A percentile compares a stretch with the other conserved stretches of the same genome.
phyloP scores from a whole-genome alignment of 2,329 filamentous ascomycete genomes.

The Pseudopyricularia cyperi region DNA sequence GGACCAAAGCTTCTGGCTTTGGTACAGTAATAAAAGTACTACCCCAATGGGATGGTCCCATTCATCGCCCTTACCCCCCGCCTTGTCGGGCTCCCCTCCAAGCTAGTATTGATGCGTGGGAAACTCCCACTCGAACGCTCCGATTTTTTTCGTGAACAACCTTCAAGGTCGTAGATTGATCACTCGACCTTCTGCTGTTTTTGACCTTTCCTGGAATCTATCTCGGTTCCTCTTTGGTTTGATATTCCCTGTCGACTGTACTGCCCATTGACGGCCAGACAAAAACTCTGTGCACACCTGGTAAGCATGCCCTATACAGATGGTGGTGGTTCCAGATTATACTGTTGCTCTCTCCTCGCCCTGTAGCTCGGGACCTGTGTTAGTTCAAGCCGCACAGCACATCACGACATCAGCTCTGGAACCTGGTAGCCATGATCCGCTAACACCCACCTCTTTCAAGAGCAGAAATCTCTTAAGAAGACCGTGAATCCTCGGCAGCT shows the following conservation, averaged over 20 bases:
- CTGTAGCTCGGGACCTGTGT: neutral
- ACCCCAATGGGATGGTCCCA: neutral
- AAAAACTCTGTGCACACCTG: neutral
- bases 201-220: neutral
- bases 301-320: neutral
- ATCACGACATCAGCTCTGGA: neutral
- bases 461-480: neutral
- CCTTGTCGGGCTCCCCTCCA: slow-evolving; percentile 7
- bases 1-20: neutral
- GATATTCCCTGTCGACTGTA: neutral
- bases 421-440: neutral
- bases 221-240: neutral
- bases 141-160: slow-evolving; percentile 1
- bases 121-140: slow-evolving; percentile 1
- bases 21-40: slow-evolving; percentile 1
- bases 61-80: neutral
- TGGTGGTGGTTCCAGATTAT: neutral
- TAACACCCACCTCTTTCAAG: neutral
- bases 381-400: neutral
- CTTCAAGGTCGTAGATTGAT: slow-evolving; percentile 1
- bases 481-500: neutral
- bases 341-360: neutral
- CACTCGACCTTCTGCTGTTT: slow-evolving; percentile 2
- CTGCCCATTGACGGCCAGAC: neutral
- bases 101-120: neutral